These are phyloP conservation scores for Monilinia fructicola DNA, from an alignment of 2,329 filamentous ascomycete species.

Conservation along the genomic window DNA sequence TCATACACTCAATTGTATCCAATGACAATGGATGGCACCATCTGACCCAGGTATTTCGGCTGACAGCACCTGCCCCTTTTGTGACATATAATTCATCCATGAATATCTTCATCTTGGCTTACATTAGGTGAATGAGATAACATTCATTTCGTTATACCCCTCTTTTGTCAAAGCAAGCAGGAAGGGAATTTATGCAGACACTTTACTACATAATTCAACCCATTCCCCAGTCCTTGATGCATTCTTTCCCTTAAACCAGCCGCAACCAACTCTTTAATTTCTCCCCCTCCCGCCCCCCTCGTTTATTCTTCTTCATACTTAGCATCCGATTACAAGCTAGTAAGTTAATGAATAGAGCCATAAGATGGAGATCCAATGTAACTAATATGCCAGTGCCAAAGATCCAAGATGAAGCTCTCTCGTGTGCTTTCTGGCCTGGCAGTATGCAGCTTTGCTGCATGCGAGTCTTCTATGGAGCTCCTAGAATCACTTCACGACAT, in stretches of 20 bases:
- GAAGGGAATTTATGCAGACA: neutral
- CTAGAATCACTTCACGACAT: constrained; percentile 32
- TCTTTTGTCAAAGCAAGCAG: constrained; percentile 1
- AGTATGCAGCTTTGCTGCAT: constrained; percentile 22
- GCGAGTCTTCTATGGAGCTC: constrained; percentile 23
- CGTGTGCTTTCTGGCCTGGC: constrained; percentile 13
- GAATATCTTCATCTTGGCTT: constrained; percentile 9
- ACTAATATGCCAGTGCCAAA: neutral
- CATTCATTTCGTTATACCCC: neutral
- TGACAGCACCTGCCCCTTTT: constrained; percentile 19
- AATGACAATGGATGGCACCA: neutral
- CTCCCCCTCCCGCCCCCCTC: neutral
- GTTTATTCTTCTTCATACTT: neutral
- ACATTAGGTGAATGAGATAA: constrained; percentile 17
- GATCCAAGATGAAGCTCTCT: constrained; percentile 22
- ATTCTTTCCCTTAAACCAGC: neutral
- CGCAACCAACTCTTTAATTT: neutral
- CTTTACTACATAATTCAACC: neutral
- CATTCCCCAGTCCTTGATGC: neutral
- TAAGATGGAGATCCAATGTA: neutral
- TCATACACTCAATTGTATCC: neutral
- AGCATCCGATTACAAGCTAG: neutral
- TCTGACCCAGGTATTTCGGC: constrained; percentile 1
- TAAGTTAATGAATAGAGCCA: neutral
- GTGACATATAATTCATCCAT: constrained; percentile 6